Evolutionary conservation across 208 protist species (phyloP), one percentile per base, ranked within the genome.

Genomic region (Acanthamoeba divionensis): DNA sequence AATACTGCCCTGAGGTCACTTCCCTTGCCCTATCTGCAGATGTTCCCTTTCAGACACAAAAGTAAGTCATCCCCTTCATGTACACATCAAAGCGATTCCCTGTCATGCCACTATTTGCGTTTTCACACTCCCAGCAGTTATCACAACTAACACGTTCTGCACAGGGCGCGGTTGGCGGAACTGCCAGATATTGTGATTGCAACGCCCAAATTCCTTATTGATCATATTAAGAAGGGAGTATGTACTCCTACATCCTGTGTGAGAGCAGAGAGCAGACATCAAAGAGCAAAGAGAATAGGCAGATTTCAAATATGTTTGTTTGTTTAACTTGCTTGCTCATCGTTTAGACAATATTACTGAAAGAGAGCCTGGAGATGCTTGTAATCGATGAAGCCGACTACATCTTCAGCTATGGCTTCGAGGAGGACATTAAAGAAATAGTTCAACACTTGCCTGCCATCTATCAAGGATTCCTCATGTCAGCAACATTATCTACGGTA

Each of bases 301-400:
- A 66, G 0, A 44, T 65, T 15, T 57, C 93, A 1, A 41, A 90
- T 29, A 90, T 93, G 63, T 38, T 94, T 21, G 80, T 94, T 2
- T 60, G 18, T 60, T 60, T 18, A 60, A 9, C 65, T 18, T 75
- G 24, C 13, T 3, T 75, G 10, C 71, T 82, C 15, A n/a, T 75
- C 29, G 45, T 85, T 65, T 41, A 90, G 83, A 79, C 83, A 18
- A 47, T 90, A 12, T 24, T 33, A 47, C 83, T 90, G 13, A 73
- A 90, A 52, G 86, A 93, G 71, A 90, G 94, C 62, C 90, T 98
- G 13, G 92, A 95, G 41, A 95, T 95, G 75, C 91, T 98, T 82
- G 97, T 98, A n/a, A 93, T 98, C 60, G 98, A 99, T 91, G 98
- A 99, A 92, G 98, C 97, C 4, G 98, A 99, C 93, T 95, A 98